These are phyloP conservation scores for Yarrowia sp. DNA, from an alignment of 805 yeast genomes.

Conservation along the genomic window DNA sequence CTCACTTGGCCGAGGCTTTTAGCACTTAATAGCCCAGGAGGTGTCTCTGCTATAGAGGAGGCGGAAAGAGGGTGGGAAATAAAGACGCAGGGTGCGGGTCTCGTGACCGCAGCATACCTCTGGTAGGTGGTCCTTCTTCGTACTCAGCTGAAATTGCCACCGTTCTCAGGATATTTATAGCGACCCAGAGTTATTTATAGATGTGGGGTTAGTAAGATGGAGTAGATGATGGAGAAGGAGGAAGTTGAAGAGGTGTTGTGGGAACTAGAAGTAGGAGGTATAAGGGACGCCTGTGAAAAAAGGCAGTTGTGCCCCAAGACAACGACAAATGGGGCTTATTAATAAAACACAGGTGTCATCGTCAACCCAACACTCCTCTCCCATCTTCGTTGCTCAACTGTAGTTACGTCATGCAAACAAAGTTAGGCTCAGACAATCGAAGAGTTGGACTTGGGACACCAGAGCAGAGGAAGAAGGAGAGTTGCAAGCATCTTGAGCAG, in stretches of 20 bases:
- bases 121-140: not conserved
- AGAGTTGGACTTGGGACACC: constrained; percentile 24
- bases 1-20: constrained; percentile 1
- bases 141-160: not conserved
- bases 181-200: constrained; percentile 16
- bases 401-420: constrained; percentile 33
- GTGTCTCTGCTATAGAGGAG: too few species aligned
- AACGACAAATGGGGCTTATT: too few species aligned
- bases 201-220: constrained; percentile 13
- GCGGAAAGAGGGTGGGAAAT: too few species aligned
- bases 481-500: constrained; percentile 5
- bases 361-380: too few species aligned
- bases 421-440: constrained; percentile 36
- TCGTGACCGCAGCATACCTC: not conserved
- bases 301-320: too few species aligned
- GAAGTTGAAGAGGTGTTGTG: too few species aligned
- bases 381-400: constrained; percentile 19
- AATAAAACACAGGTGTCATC: too few species aligned
- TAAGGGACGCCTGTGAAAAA: too few species aligned
- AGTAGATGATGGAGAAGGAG: too few species aligned
- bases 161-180: constrained; percentile 15
- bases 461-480: not conserved
- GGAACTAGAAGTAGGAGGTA: too few species aligned
- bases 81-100: not conserved
- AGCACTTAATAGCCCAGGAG: not conserved